Evolutionary conservation across 768 basidiomycete species (phyloP), one percentile per base, ranked within the genome.

Genomic region (Tylopilus sp.): DNA sequence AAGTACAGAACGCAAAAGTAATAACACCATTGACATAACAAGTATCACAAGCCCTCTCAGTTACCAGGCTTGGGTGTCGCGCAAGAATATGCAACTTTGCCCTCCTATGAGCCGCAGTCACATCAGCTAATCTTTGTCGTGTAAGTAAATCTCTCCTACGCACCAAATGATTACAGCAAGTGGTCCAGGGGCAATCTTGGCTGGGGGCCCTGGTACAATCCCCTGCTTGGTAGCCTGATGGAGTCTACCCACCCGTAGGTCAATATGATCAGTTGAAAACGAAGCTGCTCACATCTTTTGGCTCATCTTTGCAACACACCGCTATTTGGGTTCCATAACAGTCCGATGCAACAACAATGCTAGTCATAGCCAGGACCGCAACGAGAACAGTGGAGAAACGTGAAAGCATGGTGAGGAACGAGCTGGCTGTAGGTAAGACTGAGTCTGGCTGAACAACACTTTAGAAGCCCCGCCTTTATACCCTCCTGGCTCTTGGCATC

Each of bases 391-490:
- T 25, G 7, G 30, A 25, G 15, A 45, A 25, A 36, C 39, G 55
- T 41, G 20, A 15, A 11, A 57, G 51, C 55, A 56, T 57, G 26
- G 6, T 6, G 2, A 6, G 18, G 28, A 52, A 40, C 6, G 18
- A 18, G 12, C 8, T 47, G n/a, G n/a, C n/a, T n/a, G n/a, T n/a
- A n/a, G n/a, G n/a, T n/a, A n/a, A n/a, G n/a, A n/a, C n/a, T n/a
- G n/a, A n/a, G n/a, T n/a, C n/a, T n/a, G n/a, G n/a, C n/a, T n/a
- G n/a, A n/a, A n/a, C n/a, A n/a, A n/a, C n/a, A n/a, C n/a, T n/a
- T n/a, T n/a, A n/a, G n/a, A n/a, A n/a, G n/a, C n/a, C n/a, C n/a
- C n/a, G n/a, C n/a, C n/a, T n/a, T n/a, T n/a, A n/a, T n/a, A n/a
- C n/a, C n/a, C n/a, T n/a, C n/a, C n/a, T n/a, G n/a, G n/a, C n/a